A percentile compares a stretch with the other conserved stretches of the same genome.
These are phyloP conservation scores for Phytophthora pisi DNA, from an alignment of 352 stramenopile genomes.

Conservation along the genomic window DNA sequence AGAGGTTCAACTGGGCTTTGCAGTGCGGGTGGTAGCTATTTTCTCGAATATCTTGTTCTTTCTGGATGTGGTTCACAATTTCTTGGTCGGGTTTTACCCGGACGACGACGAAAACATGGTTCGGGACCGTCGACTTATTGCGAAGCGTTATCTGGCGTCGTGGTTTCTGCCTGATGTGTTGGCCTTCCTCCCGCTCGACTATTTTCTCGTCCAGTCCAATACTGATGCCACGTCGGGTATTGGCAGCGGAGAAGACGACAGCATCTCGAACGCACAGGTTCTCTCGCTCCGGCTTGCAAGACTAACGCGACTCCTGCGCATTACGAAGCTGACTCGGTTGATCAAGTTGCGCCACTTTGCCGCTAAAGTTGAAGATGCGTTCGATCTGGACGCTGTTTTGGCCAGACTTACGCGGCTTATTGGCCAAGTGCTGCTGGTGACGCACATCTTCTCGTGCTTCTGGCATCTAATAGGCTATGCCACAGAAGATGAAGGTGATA, in stretches of 20 bases:
- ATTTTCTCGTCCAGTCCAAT: slow-evolving; percentile 37
- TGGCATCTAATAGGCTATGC: slow-evolving; percentile 72
- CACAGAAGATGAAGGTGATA: slow-evolving; percentile 34
- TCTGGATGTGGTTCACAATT: slow-evolving; percentile 74
- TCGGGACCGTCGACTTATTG: slow-evolving; percentile 48
- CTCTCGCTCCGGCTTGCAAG: slow-evolving; percentile 70
- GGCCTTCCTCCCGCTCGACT: slow-evolving; percentile 57
- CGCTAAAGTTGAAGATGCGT: slow-evolving; percentile 70
- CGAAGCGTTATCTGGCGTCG: slow-evolving; percentile 53
- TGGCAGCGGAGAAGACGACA: slow-evolving; percentile 7
- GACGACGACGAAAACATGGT: slow-evolving; percentile 72
- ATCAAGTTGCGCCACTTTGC: slow-evolving; percentile 76
- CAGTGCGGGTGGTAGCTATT: slow-evolving; percentile 33
- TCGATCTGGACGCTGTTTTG: slow-evolving; percentile 71
- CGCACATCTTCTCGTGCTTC: slow-evolving; percentile 80
- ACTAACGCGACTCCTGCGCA: slow-evolving; percentile 64
- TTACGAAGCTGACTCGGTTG: slow-evolving; percentile 73
- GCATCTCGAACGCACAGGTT: slow-evolving; percentile 46
- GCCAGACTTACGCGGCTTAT: slow-evolving; percentile 68
- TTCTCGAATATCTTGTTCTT: slow-evolving; percentile 60
- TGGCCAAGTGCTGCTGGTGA: slow-evolving; percentile 68
- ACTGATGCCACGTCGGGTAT: not conserved
- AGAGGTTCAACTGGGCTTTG: slow-evolving; percentile 45
- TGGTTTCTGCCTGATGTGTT: slow-evolving; percentile 70
- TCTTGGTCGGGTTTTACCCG: slow-evolving; percentile 70